Base-by-base conservation (phyloP, 306 rosid species). In the Morella rubra region DNA sequence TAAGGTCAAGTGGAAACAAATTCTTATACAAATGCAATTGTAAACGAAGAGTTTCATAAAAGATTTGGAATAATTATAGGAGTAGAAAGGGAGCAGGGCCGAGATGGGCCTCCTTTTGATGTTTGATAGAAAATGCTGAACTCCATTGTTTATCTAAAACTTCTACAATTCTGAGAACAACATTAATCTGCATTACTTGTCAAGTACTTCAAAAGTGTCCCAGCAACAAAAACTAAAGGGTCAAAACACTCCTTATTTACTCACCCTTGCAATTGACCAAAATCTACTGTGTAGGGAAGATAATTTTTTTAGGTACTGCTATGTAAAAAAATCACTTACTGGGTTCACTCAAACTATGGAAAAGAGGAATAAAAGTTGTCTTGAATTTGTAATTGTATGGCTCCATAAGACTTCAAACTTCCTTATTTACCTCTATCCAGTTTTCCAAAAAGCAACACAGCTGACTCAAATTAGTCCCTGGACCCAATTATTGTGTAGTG, bases 1-100 rank as follows among this genome's bases (percentile, higher is more conserved):
- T 40, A 8, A 46, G 56, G 64, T 44, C 73, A 74, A 56, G 59
- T 46, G 69, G 69, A 14, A 79, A 51, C n/a, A 85, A 79, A 42
- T 71, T 62, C 68, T 47, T 49, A 41, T 59, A 16, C 32, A 5
- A 32, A 7, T 71, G 22, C 51, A 56, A 67, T 46, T 45, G 27
- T 16, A 41, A 41, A 14, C 7, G 16, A 49, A 65, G 27, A 27
- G 32, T 27, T 27, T 27, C 32, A 27, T 27, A 27, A 27, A 27
- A 27, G 32, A 27, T 27, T 27, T 27, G 32, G 32, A 42, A n/a
- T 65, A 42, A 65, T 65, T 8, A 18, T 65, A 18, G 47, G 32
- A 65, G 18, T 65, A 4, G 4, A 13, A 65, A 65, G 16, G 71
- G 12, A 41, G 45, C 14, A 65, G 8, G 49, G 7, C 5, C 14